Base-by-base conservation (phyloP, 306 rosid species). In the Myrica gale region DNA sequence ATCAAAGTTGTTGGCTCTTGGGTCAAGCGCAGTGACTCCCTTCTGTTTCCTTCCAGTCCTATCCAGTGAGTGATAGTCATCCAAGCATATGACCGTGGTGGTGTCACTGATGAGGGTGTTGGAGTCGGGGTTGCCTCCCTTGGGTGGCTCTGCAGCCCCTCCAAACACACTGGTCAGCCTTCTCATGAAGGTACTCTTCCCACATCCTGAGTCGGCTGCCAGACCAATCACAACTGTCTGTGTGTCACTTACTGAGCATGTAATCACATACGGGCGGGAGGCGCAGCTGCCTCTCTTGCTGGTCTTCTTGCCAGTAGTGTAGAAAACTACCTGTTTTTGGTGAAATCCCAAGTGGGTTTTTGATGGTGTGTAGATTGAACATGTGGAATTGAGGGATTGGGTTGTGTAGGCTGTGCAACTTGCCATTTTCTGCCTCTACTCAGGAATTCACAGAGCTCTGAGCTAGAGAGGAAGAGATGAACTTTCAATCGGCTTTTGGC, bases 101-200 rank as follows among this genome's bases (percentile, higher is more conserved):
- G 99, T 92, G 88, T 96, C 98, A 78, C 99, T 92, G 65, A 96
- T 96, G 41, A 96, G 88, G 0, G 99, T 96, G 93, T 96, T 96
- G 12, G 99, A 96, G 20, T 96, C 99, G 0, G 99, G 99, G 46
- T 96, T 96, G 0, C 99, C 99, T 12, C 99, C 99, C 43, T 68
- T 92, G 4, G 99, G 99, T 53, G 99, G 99, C 51, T 92, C 94
- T 21, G 98, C 99, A 21, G 91, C 87, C 1, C 99, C 99, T 43
- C 99, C 99, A 73, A 96, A 96, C 46, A 96, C 99, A 74, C 97
- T 96, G 0, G 99, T 96, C 9, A 96, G 84, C 70, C 99, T 88
- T 70, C 99, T 90, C 99, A 96, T 96, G 92, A 96, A 96, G 32
- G 99, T 96, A 39, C 98, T 92, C 81, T 96, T 96, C 32, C 99